Evolutionary conservation across 139 green algal genomes (phyloP).

Genomic region (Volvox reticuliferus): DNA sequence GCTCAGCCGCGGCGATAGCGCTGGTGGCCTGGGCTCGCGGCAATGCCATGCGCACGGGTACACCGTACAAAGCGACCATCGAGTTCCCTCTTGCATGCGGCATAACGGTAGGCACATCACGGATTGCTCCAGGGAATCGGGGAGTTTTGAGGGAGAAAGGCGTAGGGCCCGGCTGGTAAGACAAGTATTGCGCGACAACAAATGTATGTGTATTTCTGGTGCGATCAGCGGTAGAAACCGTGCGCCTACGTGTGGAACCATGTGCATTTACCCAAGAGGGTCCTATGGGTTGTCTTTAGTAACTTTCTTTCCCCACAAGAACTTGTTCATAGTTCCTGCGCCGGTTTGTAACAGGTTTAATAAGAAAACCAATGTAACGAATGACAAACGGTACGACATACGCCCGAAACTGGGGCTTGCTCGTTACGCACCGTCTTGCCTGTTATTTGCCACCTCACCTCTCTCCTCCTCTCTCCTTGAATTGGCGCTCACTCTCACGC

Average conservation of each 20-base stretch:
- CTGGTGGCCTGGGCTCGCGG: slow-evolving; percentile 62
- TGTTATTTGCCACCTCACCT: too few species aligned
- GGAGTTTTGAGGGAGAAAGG: neutral
- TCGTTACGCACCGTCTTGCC: too few species aligned
- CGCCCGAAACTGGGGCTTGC: too few species aligned
- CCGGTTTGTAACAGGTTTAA: too few species aligned
- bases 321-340: too few species aligned
- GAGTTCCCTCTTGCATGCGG: slow-evolving; percentile 96
- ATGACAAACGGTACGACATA: too few species aligned
- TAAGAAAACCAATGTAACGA: too few species aligned
- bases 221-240: neutral
- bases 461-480: too few species aligned
- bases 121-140: too few species aligned
- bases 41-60: slow-evolving; percentile 60
- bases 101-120: slow-evolving; percentile 78
- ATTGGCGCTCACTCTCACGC: too few species aligned
- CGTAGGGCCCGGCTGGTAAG: neutral
- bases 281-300: too few species aligned
- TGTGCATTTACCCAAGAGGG: neutral
- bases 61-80: slow-evolving; percentile 81
- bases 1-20: slow-evolving; percentile 59
- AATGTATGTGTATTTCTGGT: neutral
- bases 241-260: neutral
- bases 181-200: neutral
- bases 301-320: neutral